A percentile compares a stretch with the other conserved stretches of the same genome.
phyloP scores from a whole-genome alignment of 225 moss, liverwort and hornwort genomes.

The Lunularia cruciata region DNA sequence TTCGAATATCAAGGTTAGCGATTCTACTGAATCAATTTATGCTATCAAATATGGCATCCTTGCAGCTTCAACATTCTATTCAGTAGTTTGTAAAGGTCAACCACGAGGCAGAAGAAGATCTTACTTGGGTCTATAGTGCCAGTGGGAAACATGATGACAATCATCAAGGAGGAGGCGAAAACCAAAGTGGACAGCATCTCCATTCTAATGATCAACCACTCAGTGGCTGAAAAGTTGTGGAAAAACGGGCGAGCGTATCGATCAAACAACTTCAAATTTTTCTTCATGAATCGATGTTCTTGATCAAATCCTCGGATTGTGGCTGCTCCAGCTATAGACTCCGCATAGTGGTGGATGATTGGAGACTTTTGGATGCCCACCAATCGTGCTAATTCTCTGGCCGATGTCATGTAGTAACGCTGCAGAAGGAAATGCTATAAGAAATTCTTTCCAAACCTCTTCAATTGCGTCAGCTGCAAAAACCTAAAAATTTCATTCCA shows the following conservation, averaged over 20 bases:
- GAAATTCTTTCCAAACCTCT: too few species aligned
- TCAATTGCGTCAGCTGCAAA: too few species aligned
- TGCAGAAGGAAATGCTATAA: constrained; percentile 37
- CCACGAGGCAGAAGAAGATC: neutral
- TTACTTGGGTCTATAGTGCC: constrained; percentile 71
- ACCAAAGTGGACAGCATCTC: constrained; percentile 64
- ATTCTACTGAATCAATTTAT: neutral
- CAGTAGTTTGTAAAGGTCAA: neutral
- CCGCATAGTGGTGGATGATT: constrained; percentile 87
- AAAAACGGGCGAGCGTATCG: constrained; percentile 60
- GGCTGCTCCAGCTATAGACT: constrained; percentile 85
- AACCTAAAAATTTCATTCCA: too few species aligned
- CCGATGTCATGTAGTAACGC: constrained; percentile 82
- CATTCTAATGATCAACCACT: constrained; percentile 88
- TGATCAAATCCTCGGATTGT: constrained; percentile 88
- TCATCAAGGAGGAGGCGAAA: constrained; percentile 63
- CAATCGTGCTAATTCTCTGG: constrained; percentile 75
- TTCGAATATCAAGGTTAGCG: neutral
- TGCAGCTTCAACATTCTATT: neutral
- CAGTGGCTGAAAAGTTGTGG: constrained; percentile 60
- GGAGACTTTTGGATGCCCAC: constrained; percentile 71
- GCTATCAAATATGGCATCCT: too few species aligned
- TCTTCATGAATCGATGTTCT: constrained; percentile 61
- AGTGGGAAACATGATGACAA: constrained; percentile 51
- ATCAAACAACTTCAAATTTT: constrained; percentile 64